These are phyloP conservation scores for Porcisia deanei DNA, from an alignment of 208 protist genomes.

Conservation along the genomic window DNA sequence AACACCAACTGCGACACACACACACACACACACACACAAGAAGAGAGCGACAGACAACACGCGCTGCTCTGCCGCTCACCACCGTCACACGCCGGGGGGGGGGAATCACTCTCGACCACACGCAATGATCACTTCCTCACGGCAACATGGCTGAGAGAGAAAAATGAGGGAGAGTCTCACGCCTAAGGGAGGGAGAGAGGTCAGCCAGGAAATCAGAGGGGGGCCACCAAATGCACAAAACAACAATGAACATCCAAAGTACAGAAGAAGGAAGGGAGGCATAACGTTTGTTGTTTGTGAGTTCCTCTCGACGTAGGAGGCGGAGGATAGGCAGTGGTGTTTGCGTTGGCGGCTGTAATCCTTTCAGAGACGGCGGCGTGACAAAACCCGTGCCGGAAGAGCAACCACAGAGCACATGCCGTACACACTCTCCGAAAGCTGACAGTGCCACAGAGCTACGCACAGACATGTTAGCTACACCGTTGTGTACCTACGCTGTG, in stretches of 20 bases:
- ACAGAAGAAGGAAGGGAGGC: conserved; percentile 1
- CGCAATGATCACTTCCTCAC: not conserved
- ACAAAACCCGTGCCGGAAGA: not conserved
- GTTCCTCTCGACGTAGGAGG: not conserved
- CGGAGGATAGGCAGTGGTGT: not conserved
- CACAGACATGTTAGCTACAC: conserved; percentile 7
- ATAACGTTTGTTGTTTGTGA: not conserved
- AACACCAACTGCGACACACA: not conserved
- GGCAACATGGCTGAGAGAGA: not conserved
- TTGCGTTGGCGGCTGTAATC: not conserved
- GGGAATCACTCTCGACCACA: not conserved
- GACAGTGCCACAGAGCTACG: not conserved
- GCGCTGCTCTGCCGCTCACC: not conserved
- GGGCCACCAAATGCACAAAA: not conserved
- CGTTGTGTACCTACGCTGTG: conserved; percentile 1
- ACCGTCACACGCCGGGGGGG: not conserved
- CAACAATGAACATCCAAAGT: conserved; percentile 1
- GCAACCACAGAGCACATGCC: not conserved
- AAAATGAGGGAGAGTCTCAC: not conserved
- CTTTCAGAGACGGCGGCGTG: not conserved
- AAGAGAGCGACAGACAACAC: not conserved
- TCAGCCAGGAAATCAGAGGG: not conserved
- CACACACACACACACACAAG: not conserved
- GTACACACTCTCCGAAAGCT: not conserved
- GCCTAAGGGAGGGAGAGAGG: not conserved